Evolutionary conservation across 1,284 basidiomycete species (phyloP).

Genomic region (Apiotrichum laibachii): DNA sequence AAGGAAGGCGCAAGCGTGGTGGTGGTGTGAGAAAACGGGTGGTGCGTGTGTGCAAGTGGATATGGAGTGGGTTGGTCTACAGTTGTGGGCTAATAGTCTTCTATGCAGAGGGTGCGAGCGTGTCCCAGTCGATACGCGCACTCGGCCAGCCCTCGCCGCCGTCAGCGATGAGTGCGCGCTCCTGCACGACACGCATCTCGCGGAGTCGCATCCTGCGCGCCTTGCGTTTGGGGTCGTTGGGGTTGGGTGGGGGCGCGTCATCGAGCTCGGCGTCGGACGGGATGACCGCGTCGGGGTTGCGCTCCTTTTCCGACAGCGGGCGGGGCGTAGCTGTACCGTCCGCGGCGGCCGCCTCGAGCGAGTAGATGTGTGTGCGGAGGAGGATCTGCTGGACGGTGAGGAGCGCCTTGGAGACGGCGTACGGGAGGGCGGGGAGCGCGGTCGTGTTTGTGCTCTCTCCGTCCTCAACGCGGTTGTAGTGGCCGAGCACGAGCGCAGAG

Average conservation of each 20-base stretch:
- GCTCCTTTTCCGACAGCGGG: constrained; percentile 16
- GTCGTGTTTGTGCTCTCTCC: too few species aligned
- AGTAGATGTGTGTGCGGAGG: constrained; percentile 62
- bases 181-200: constrained; percentile 76
- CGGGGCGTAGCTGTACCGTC: constrained; percentile 31
- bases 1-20: background rate
- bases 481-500: constrained; percentile 83
- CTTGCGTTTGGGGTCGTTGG: constrained; percentile 62
- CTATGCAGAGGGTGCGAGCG: constrained; percentile 1
- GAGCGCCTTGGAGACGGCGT: constrained; percentile 67
- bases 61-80: background rate
- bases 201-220: constrained; percentile 71
- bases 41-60: background rate
- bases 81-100: background rate
- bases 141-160: constrained; percentile 41
- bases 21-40: background rate
- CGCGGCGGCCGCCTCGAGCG: constrained; percentile 15
- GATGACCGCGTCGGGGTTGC: constrained; percentile 25
- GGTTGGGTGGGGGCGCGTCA: constrained; percentile 32
- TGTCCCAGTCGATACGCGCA: constrained; percentile 34
- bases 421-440: constrained; percentile 55
- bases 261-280: constrained; percentile 71
- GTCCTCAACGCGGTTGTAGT: constrained; percentile 58
- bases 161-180: constrained; percentile 53
- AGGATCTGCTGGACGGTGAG: constrained; percentile 84